phyloP scores from a whole-genome alignment of 1,284 basidiomycete species.

The Rhodotorula sp. region DNA sequence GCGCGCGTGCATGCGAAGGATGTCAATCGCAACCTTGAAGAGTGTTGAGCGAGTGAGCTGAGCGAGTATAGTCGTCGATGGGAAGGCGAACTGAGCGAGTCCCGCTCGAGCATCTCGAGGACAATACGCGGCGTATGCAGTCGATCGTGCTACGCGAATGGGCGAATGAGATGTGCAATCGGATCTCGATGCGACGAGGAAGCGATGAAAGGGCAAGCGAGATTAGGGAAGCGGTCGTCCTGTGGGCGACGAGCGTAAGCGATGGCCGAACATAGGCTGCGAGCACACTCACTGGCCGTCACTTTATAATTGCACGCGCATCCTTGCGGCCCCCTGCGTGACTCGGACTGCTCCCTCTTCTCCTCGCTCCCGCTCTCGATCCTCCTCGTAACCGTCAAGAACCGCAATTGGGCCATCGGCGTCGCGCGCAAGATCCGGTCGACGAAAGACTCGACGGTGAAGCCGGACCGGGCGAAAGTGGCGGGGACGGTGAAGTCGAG shows the following conservation, averaged over 20 bases:
- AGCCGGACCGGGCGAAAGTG: neutral
- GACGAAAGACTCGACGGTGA: neutral
- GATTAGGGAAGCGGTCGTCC: neutral
- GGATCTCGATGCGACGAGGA: neutral
- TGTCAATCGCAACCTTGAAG: too few species aligned
- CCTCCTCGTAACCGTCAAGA: neutral
- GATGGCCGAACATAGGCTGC: neutral
- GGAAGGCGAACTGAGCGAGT: too few species aligned
- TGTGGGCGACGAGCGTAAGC: neutral
- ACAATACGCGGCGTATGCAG: too few species aligned
- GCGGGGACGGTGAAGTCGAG: conserved; percentile 16
- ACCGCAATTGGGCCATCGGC: neutral
- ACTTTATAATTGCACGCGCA: conserved; percentile 12
- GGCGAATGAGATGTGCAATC: too few species aligned
- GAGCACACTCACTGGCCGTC: neutral
- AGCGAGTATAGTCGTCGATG: too few species aligned
- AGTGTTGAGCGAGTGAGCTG: too few species aligned
- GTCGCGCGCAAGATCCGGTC: neutral
- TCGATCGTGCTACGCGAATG: too few species aligned
- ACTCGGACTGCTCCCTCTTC: neutral
- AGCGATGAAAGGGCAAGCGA: neutral
- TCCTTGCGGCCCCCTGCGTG: neutral
- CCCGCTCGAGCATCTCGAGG: too few species aligned
- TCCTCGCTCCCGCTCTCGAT: conserved; percentile 6
- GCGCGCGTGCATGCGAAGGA: too few species aligned